phyloP scores from a whole-genome alignment of 805 yeast genomes.

The Candida methanosorbosa region DNA sequence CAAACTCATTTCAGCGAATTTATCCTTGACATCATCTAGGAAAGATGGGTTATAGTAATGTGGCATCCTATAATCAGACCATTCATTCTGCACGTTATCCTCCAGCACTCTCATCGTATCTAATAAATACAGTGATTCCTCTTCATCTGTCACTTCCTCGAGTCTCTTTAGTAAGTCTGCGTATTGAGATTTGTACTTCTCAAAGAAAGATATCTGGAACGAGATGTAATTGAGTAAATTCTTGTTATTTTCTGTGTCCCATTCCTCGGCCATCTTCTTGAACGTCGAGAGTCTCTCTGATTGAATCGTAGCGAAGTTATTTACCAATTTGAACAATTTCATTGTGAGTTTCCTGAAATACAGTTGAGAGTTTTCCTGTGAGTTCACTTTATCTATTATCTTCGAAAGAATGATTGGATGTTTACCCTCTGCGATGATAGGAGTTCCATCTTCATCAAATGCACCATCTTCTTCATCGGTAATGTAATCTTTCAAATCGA shows the following conservation, averaged over 20 bases:
- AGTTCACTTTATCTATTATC: not conserved
- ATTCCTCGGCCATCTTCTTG: slow-evolving; percentile 7
- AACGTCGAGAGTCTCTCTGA: slow-evolving; percentile 6
- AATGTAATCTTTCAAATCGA: slow-evolving; percentile 11
- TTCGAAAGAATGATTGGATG: not conserved
- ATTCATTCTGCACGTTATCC: not conserved
- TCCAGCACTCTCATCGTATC: not conserved
- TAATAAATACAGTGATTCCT: not conserved
- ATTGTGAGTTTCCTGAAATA: no score
- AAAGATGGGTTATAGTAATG: not conserved
- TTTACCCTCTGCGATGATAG: no score
- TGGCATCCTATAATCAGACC: not conserved
- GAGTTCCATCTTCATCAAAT: no score
- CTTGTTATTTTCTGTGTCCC: slow-evolving; percentile 6
- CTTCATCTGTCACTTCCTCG: not conserved
- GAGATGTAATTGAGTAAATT: slow-evolving; percentile 10
- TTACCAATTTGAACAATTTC: slow-evolving; percentile 8
- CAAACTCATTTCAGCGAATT: not conserved
- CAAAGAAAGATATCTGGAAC: slow-evolving; percentile 10
- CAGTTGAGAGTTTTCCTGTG: not conserved
- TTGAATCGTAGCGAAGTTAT: slow-evolving; percentile 4
- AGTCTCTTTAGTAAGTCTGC: no score
- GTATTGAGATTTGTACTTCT: slow-evolving; percentile 5
- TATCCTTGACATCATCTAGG: not conserved
- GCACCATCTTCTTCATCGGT: slow-evolving; percentile 25